Evolutionary conservation across 2,329 filamentous ascomycete genomes (phyloP).

Genomic region (Purpureocillium takamizusanense): DNA sequence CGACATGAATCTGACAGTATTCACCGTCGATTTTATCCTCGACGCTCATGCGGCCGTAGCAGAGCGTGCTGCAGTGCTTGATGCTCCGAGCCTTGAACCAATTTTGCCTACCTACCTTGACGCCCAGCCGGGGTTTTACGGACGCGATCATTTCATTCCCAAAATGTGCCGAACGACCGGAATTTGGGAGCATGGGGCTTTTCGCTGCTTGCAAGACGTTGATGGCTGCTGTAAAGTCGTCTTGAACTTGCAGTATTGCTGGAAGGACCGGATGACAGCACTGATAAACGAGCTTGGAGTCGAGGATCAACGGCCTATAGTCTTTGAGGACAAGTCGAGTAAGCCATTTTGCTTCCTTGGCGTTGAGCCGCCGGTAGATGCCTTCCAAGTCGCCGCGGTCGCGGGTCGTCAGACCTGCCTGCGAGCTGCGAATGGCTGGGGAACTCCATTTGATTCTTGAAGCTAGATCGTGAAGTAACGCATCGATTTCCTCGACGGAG

Average conservation of each 20-base stretch:
- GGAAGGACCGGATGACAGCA: constrained; percentile 63
- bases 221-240: constrained; percentile 55
- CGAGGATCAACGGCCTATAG: constrained; percentile 57
- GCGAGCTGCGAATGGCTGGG: constrained; percentile 40
- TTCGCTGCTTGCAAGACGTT: constrained; percentile 34
- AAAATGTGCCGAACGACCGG: constrained; percentile 1
- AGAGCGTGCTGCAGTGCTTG: constrained; percentile 63
- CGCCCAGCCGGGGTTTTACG: constrained; percentile 45
- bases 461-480: constrained; percentile 55
- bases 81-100: constrained; percentile 63
- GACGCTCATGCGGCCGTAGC: constrained; percentile 54
- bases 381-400: constrained; percentile 38
- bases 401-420: constrained; percentile 11
- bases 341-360: constrained; percentile 78
- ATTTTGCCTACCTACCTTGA: constrained; percentile 55
- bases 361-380: constrained; percentile 51
- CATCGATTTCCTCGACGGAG: constrained; percentile 65
- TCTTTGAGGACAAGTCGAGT: constrained; percentile 72
- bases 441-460: constrained; percentile 64
- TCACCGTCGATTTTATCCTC: constrained; percentile 84
- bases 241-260: constrained; percentile 58
- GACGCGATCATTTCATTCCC: constrained; percentile 14
- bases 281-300: constrained; percentile 44
- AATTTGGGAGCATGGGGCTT: constrained; percentile 11
- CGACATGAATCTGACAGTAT: constrained; percentile 82